Evolutionary conservation across 2,329 filamentous ascomycete genomes (phyloP).

Genomic region (Coniochaeta sp.): DNA sequence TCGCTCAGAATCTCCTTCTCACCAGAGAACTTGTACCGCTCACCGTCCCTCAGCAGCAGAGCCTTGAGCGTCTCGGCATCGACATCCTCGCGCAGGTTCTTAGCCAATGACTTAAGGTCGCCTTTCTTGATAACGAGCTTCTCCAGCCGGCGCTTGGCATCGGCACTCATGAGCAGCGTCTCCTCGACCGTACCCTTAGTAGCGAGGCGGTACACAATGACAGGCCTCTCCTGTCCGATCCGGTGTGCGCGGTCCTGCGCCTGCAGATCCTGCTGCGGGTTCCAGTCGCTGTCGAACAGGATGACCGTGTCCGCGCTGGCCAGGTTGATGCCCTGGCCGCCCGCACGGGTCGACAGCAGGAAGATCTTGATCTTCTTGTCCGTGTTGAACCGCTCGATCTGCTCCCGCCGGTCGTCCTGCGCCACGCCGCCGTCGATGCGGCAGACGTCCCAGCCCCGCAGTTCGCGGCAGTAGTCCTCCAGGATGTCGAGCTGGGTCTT

Average conservation of each 20-base stretch:
- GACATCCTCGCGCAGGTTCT: slow-evolving; percentile 45
- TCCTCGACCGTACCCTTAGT: slow-evolving; percentile 93
- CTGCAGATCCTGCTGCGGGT: slow-evolving; percentile 93
- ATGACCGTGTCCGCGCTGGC: slow-evolving; percentile 88
- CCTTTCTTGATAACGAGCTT: slow-evolving; percentile 96
- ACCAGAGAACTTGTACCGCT: slow-evolving; percentile 50
- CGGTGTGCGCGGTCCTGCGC: slow-evolving; percentile 93
- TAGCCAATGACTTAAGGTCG: slow-evolving; percentile 63
- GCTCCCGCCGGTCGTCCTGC: slow-evolving; percentile 61
- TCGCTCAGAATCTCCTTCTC: slow-evolving; percentile 65
- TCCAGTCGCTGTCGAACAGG: slow-evolving; percentile 84
- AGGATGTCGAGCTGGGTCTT: slow-evolving; percentile 89
- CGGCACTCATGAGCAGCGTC: slow-evolving; percentile 74
- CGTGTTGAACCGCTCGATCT: slow-evolving; percentile 68
- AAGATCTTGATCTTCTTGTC: slow-evolving; percentile 66
- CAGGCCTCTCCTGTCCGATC: slow-evolving; percentile 87
- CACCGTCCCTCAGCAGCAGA: slow-evolving; percentile 64
- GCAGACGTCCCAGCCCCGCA: slow-evolving; percentile 74
- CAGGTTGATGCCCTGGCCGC: slow-evolving; percentile 92
- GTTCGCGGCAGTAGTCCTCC: slow-evolving; percentile 72
- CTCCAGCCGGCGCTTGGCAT: slow-evolving; percentile 85
- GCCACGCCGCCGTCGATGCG: slow-evolving; percentile 86
- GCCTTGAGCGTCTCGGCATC: slow-evolving; percentile 55
- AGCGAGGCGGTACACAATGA: slow-evolving; percentile 88
- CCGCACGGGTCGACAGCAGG: slow-evolving; percentile 81